Percentiles rank a stretch among this genome's conserved stretches.
These are phyloP conservation scores for Berkeleyomyces rouxiae DNA, from an alignment of 2,329 filamentous ascomycete species.

Conservation along the genomic window DNA sequence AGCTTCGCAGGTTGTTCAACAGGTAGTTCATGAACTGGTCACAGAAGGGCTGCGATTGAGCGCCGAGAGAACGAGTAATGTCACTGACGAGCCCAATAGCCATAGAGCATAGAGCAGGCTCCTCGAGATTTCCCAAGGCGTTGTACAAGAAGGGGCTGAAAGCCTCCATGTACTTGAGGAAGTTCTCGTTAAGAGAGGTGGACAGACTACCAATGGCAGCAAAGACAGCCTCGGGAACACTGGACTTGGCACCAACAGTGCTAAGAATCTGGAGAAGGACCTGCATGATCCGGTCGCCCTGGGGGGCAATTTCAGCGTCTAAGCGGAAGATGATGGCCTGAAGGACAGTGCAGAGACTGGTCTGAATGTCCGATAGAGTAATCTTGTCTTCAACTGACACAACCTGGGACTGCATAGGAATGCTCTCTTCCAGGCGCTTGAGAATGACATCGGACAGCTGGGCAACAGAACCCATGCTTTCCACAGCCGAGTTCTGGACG, in stretches of 20 bases:
- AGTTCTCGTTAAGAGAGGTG: slow-evolving; percentile 80
- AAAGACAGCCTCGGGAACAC: slow-evolving; percentile 86
- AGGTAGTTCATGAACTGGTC: slow-evolving; percentile 98
- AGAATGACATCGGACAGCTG: slow-evolving; percentile 76
- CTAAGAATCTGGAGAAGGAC: slow-evolving; percentile 65
- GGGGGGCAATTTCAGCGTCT: slow-evolving; percentile 77
- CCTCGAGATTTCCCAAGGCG: slow-evolving; percentile 87
- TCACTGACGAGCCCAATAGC: slow-evolving; percentile 95
- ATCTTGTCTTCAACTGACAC: slow-evolving; percentile 95
- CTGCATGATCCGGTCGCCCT: slow-evolving; percentile 89
- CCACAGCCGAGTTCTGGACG: slow-evolving; percentile 74
- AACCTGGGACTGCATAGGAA: slow-evolving; percentile 79
- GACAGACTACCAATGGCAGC: slow-evolving; percentile 83
- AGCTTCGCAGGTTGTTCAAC: slow-evolving; percentile 76
- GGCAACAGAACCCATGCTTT: slow-evolving; percentile 66
- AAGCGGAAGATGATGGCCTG: slow-evolving; percentile 82
- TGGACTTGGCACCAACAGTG: slow-evolving; percentile 68
- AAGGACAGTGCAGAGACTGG: slow-evolving; percentile 78
- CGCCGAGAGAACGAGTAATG: slow-evolving; percentile 79
- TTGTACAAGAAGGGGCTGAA: slow-evolving; percentile 89
- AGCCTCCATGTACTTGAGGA: slow-evolving; percentile 92
- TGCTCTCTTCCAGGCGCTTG: slow-evolving; percentile 76
- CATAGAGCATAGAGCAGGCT: slow-evolving; percentile 86
- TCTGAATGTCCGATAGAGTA: slow-evolving; percentile 94
- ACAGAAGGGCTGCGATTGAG: slow-evolving; percentile 85